Percentiles rank a stretch among this genome's conserved stretches.
phyloP scores from a whole-genome alignment of 768 basidiomycete species.

The Mycena amicta region DNA sequence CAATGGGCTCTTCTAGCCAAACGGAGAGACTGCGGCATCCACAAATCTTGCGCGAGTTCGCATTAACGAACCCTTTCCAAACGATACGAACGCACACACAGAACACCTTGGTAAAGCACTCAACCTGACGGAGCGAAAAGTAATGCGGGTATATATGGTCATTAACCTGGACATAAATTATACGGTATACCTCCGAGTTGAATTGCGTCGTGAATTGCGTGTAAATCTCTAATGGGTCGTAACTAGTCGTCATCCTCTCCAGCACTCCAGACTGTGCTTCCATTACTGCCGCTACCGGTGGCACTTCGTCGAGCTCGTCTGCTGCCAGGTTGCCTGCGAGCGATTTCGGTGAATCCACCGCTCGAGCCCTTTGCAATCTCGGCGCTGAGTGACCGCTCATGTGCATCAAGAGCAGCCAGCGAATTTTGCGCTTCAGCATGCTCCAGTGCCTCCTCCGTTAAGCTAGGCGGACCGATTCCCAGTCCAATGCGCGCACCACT shows the following conservation, averaged over 20 bases:
- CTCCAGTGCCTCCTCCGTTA: conserved; percentile 77
- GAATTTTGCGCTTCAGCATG: conserved; percentile 78
- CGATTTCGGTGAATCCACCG: conserved; percentile 81
- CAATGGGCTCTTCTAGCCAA: conserved; percentile 53
- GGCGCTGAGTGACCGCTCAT: conserved; percentile 69
- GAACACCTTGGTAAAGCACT: conserved; percentile 70
- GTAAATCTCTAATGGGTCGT: conserved; percentile 11
- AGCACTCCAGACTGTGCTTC: conserved; percentile 85
- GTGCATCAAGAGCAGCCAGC: conserved; percentile 77
- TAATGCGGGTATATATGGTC: conserved; percentile 20
- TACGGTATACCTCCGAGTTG: neutral
- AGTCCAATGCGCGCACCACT: conserved; percentile 32
- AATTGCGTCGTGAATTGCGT: neutral
- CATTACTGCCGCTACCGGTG: conserved; percentile 54
- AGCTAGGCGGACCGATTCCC: conserved; percentile 42
- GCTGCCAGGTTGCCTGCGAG: conserved; percentile 51
- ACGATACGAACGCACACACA: conserved; percentile 79
- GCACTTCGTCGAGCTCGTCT: conserved; percentile 62
- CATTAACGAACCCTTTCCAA: conserved; percentile 66
- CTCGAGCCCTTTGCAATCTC: conserved; percentile 75
- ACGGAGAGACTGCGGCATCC: conserved; percentile 71
- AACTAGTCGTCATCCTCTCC: conserved; percentile 59
- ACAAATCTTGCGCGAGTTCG: conserved; percentile 64
- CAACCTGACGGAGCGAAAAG: conserved; percentile 15
- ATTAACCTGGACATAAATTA: conserved; percentile 13